phyloP scores from a whole-genome alignment of 2,329 filamentous ascomycete species.

The Aspergillus ustus region DNA sequence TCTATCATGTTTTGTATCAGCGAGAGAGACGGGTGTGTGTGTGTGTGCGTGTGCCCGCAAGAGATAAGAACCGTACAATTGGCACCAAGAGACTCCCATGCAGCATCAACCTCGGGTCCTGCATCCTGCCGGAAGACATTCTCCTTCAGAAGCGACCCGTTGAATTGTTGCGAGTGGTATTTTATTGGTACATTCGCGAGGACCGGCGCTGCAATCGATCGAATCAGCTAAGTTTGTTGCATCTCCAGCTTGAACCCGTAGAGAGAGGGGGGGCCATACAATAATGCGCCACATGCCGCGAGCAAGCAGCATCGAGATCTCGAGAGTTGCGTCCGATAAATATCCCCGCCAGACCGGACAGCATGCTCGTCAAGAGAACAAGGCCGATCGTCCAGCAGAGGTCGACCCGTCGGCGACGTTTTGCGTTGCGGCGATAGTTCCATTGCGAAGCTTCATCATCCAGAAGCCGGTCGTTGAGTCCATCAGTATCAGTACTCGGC shows the following conservation, averaged over 20 bases:
- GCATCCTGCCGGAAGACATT: slow-evolving; percentile 57
- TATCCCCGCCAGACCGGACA: slow-evolving; percentile 28
- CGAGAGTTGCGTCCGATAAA: slow-evolving; percentile 18
- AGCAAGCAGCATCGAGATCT: slow-evolving; percentile 29
- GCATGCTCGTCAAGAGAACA: slow-evolving; percentile 18
- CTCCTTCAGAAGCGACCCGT: slow-evolving; percentile 61
- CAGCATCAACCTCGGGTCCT: slow-evolving; percentile 60
- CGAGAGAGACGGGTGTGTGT: too few species aligned
- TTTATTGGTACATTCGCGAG: slow-evolving; percentile 47
- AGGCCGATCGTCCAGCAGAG: slow-evolving; percentile 19
- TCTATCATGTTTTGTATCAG: slow-evolving; percentile 36
- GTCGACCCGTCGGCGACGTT: background rate
- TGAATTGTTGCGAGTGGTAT: slow-evolving; percentile 54
- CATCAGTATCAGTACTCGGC: background rate
- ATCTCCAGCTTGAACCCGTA: too few species aligned
- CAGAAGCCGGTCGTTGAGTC: slow-evolving; percentile 10
- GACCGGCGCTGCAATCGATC: slow-evolving; percentile 35
- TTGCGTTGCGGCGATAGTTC: background rate
- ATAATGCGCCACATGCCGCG: slow-evolving; percentile 29
- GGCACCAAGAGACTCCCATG: slow-evolving; percentile 59
- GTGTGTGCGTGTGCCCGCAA: too few species aligned
- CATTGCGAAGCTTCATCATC: slow-evolving; percentile 6
- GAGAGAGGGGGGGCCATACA: slow-evolving; percentile 22
- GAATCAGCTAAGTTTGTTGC: background rate
- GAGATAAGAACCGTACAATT: slow-evolving; percentile 49